Evolutionary conservation across 2,329 filamentous ascomycete species (phyloP), one percentile per base, ranked within the genome.

Genomic region (Diaporthe amygdali): DNA sequence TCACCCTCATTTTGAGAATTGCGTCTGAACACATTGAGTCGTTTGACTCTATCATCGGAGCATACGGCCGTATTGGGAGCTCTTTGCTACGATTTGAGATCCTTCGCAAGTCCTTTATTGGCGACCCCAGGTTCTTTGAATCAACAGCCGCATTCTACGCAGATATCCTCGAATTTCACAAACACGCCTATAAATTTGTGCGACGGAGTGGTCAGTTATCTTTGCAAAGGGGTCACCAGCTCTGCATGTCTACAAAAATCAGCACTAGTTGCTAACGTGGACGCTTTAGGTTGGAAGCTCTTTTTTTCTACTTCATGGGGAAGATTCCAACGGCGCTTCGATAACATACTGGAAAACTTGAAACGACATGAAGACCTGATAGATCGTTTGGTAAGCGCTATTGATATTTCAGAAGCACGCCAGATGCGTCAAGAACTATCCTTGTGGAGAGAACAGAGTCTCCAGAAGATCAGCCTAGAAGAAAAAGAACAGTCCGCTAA

Each of bases 131-230:
- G 0, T 82, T 88, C 39, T 82, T 86, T 41, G 74, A 81, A 14
- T 79, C 82, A 0, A 71, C 87, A 0, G 83, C 82, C 0, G 70
- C 83, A 0, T 84, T 85, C 39, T 88, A 87, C 49, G 75, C 80
- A 0, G 84, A 88, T n/a, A 86, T 88, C 25, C 76, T 88, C 0
- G 72, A 82, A 15, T 88, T 88, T 46, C 86, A 88, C 63, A 80
- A 81, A 27, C 56, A 81, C 3, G 83, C 84, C 0, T 87, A 88
- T 70, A 81, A 81, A 17, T 86, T 86, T 51, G 79, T 88, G 22
- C 76, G 79, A 0, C 72, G 79, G 34, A 79, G 76, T 20, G 66
- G 80, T 81, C 54, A 71, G 77, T 72, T 3, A 7, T 46, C 1
- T n/a, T 2, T 2, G 27, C 20, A 47, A n/a, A n/a, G n/a, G n/a